Percentiles rank a stretch among this genome's conserved stretches.
These are phyloP conservation scores for Aechmea fasciata DNA, from an alignment of 176 grass and related monocot species.

Conservation along the genomic window DNA sequence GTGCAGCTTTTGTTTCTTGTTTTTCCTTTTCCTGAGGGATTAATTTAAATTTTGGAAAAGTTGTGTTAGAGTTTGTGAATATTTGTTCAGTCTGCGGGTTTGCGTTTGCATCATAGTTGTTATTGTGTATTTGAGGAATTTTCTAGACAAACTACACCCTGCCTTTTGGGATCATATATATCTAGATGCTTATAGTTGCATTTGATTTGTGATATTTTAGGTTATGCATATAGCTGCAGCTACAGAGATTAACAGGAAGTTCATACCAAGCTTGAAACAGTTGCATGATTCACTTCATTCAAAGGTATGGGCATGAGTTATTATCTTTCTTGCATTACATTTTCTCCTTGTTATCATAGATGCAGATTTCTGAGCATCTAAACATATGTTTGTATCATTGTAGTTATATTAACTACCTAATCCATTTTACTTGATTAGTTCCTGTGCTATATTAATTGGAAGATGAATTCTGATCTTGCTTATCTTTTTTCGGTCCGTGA, in stretches of 20 bases:
- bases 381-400: too few species aligned
- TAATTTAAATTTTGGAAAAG: too few species aligned
- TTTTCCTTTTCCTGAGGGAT: too few species aligned
- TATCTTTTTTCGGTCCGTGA: too few species aligned
- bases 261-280: conserved; percentile 77
- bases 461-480: too few species aligned
- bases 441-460: too few species aligned
- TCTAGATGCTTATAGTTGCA: background rate
- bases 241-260: conserved; percentile 64
- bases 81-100: background rate
- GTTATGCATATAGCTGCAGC: conserved; percentile 99
- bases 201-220: conserved; percentile 29
- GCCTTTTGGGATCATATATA: background rate
- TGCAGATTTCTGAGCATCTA: too few species aligned
- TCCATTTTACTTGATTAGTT: too few species aligned
- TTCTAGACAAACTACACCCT: background rate
- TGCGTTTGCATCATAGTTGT: background rate
- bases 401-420: too few species aligned
- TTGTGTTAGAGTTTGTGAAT: background rate
- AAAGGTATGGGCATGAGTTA: conserved; percentile 36
- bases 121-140: background rate
- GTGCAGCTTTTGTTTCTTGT: too few species aligned
- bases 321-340: too few species aligned
- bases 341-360: too few species aligned
- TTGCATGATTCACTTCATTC: conserved; percentile 77